phyloP scores from a whole-genome alignment of 202 grass and related monocot species.

The Thinopyrum obtusiflorum region DNA sequence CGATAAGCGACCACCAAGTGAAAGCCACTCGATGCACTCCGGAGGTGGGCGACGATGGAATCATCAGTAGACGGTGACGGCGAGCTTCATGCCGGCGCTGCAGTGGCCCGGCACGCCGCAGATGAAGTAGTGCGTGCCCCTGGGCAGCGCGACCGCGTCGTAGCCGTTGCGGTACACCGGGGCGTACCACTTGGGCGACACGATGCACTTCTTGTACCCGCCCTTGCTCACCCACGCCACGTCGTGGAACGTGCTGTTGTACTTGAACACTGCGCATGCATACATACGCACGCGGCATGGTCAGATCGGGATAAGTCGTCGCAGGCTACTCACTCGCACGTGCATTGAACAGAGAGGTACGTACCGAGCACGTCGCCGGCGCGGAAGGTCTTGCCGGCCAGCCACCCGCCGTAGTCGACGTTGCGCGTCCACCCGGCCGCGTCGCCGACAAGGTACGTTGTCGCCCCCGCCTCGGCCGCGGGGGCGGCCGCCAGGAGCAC shows the following conservation, averaged over 20 bases:
- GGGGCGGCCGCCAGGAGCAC: not conserved
- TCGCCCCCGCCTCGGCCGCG: not conserved
- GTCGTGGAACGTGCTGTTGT: not conserved
- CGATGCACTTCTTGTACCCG: not conserved
- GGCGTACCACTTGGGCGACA: slow-evolving; percentile 7
- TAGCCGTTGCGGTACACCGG: slow-evolving; percentile 31
- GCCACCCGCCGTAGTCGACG: slow-evolving; percentile 48
- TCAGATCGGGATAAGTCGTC: not conserved
- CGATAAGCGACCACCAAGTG: too few species aligned
- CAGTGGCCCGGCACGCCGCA: slow-evolving; percentile 58
- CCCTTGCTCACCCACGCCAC: not conserved
- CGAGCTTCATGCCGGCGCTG: slow-evolving; percentile 55
- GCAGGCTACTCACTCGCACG: too few species aligned
- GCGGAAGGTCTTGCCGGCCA: slow-evolving; percentile 41
- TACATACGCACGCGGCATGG: too few species aligned
- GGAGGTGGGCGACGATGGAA: too few species aligned
- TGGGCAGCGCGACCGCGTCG: slow-evolving; percentile 45
- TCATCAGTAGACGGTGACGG: slow-evolving; percentile 39
- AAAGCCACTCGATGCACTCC: too few species aligned
- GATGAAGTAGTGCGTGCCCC: slow-evolving; percentile 66
- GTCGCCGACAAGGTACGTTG: not conserved
- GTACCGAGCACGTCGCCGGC: slow-evolving; percentile 52
- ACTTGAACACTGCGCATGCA: not conserved
- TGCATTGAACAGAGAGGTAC: not conserved
- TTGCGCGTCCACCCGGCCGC: slow-evolving; percentile 20